Evolutionary conservation across 2,329 filamentous ascomycete species (phyloP).

Genomic region (Exophiala aquamarina): DNA sequence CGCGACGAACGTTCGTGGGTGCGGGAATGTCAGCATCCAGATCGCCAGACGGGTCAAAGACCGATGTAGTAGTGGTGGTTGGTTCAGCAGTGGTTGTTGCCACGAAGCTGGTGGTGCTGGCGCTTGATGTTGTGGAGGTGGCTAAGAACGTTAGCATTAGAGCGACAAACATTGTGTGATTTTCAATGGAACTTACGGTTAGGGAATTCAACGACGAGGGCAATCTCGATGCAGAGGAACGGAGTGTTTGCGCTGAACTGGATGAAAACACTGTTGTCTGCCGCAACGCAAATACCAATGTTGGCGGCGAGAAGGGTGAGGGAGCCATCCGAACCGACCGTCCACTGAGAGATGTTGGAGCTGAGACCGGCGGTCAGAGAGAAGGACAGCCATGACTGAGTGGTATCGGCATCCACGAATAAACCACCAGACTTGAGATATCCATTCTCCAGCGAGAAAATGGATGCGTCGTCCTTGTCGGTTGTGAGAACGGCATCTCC

Average conservation of each 20-base stretch:
- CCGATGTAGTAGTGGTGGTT: conserved; percentile 2
- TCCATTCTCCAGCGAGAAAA: conserved; percentile 17
- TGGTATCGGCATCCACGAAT: conserved; percentile 14
- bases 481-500: conserved; percentile 10
- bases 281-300: conserved; percentile 11
- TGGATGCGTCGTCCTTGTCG: conserved; percentile 10
- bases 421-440: conserved; percentile 7
- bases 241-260: conserved; percentile 4
- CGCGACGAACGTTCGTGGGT: conserved; percentile 9
- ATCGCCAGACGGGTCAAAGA: conserved; percentile 8
- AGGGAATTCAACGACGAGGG: neutral
- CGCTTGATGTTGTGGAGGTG: neutral
- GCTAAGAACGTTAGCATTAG: too few species aligned
- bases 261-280: conserved; percentile 8
- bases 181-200: neutral
- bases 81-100: neutral
- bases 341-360: neutral
- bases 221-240: conserved; percentile 12
- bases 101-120: neutral
- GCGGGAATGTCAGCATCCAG: conserved; percentile 4
- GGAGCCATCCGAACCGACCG: neutral
- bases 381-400: conserved; percentile 15
- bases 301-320: conserved; percentile 2
- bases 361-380: conserved; percentile 3
- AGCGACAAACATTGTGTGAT: neutral